Percentiles rank a stretch among this genome's conserved stretches.
Conservation (phyloP, 164 flowering plant genomes). For the Pachysandra terminalis region DNA sequence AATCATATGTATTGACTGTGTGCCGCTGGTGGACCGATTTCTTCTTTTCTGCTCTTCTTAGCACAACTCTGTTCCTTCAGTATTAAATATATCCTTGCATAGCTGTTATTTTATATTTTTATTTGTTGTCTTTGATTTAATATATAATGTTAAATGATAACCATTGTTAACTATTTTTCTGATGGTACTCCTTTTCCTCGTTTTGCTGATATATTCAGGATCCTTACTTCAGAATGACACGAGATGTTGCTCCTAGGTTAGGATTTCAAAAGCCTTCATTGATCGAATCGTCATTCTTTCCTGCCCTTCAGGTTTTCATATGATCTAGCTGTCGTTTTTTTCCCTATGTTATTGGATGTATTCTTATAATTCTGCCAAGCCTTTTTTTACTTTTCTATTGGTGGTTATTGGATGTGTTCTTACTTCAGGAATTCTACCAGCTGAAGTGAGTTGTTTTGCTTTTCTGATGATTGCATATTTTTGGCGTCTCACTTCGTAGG, state of each 20-base stretch:
- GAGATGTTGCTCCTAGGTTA: slow-evolving; percentile 96
- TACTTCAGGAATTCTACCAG: too few relatives aligned
- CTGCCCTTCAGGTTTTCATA: slow-evolving; percentile 78
- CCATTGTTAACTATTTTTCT: neutral
- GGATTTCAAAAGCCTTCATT: slow-evolving; percentile 92
- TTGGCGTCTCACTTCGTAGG: too few relatives aligned
- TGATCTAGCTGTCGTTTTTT: neutral
- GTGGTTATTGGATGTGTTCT: too few relatives aligned
- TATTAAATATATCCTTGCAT: neutral
- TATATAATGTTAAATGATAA: neutral
- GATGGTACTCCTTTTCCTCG: neutral
- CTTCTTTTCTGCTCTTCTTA: too few relatives aligned
- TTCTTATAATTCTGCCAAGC: neutral
- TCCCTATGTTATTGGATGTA: neutral
- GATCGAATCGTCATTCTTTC: slow-evolving; percentile 90
- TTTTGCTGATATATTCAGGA: slow-evolving; percentile 53
- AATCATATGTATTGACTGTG: neutral
- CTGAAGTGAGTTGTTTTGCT: too few relatives aligned
- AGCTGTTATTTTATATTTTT: neutral
- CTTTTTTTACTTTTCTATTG: slow-evolving; percentile 5
- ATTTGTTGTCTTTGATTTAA: neutral
- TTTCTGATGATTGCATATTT: too few relatives aligned
- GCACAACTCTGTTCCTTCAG: neutral
- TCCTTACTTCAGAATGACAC: slow-evolving; percentile 98
- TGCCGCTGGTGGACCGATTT: too few relatives aligned